Evolutionary conservation across 2,329 filamentous ascomycete genomes (phyloP).

Genomic region (Sporothrix schenckii): DNA sequence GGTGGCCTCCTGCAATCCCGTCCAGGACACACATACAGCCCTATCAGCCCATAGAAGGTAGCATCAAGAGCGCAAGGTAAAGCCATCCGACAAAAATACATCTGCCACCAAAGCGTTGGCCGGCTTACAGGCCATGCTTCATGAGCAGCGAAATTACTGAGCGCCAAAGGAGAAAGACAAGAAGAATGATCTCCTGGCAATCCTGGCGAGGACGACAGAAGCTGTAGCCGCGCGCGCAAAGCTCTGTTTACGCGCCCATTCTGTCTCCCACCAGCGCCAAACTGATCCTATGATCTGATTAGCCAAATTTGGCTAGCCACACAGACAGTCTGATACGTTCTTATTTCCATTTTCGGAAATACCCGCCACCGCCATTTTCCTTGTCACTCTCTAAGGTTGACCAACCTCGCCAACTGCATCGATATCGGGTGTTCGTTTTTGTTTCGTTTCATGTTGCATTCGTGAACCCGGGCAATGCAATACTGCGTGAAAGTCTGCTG

Average conservation of each 20-base stretch:
- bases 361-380: not conserved
- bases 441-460: constrained; percentile 26
- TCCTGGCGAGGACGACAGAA: not conserved
- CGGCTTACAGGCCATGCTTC: constrained; percentile 22
- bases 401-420: not conserved
- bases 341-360: constrained; percentile 16
- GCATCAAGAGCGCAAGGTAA: not conserved
- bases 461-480: not conserved
- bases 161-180: not conserved
- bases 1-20: not conserved
- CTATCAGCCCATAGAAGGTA: too few species aligned
- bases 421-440: not conserved
- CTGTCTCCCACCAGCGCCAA: constrained; percentile 17
- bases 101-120: constrained; percentile 17
- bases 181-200: not conserved
- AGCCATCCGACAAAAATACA: constrained; percentile 16
- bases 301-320: not conserved
- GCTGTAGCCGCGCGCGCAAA: constrained; percentile 20
- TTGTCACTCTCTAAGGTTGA: not conserved
- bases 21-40: not conserved
- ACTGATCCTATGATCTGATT: not conserved
- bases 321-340: not conserved
- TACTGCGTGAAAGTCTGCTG: not conserved
- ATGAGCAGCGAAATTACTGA: not conserved
- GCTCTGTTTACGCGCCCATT: constrained; percentile 5